These are phyloP conservation scores for Pseudonectria buxi DNA, from an alignment of 2,329 filamentous ascomycete genomes.

Conservation along the genomic window DNA sequence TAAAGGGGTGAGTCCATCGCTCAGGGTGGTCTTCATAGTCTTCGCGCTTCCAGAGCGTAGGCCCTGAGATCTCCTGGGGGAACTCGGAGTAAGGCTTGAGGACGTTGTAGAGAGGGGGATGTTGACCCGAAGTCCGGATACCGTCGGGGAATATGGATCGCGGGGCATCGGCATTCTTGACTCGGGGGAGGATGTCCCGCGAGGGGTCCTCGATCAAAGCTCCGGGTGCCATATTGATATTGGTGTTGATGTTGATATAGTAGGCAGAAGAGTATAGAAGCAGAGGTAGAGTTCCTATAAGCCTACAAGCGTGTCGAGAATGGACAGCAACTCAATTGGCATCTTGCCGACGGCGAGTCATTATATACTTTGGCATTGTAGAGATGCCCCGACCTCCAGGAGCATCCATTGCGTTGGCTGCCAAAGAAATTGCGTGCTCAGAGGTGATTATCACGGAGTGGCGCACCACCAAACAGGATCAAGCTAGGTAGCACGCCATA, in stretches of 20 bases:
- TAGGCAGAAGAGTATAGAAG: not conserved
- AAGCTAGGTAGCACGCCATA: constrained; percentile 1
- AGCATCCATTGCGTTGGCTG: constrained; percentile 5
- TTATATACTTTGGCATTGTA: too few species aligned
- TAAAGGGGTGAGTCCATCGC: constrained; percentile 69
- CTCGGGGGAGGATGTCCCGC: constrained; percentile 10
- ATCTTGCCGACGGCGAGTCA: too few species aligned
- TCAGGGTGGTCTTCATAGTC: constrained; percentile 60
- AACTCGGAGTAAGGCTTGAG: constrained; percentile 63
- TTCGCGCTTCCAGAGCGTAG: constrained; percentile 65
- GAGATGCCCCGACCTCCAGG: too few species aligned
- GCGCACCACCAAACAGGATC: constrained; percentile 6
- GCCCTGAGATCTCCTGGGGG: constrained; percentile 62
- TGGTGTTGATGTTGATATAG: not conserved
- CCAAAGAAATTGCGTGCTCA: constrained; percentile 20
- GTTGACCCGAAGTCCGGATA: constrained; percentile 59
- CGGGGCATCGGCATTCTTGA: constrained; percentile 20
- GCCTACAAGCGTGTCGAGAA: too few species aligned
- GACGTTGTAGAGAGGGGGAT: constrained; percentile 58
- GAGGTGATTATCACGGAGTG: constrained; percentile 21
- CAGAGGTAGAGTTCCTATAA: too few species aligned
- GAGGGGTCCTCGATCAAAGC: constrained; percentile 16
- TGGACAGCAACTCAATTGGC: too few species aligned
- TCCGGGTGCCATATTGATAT: constrained; percentile 20
- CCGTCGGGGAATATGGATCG: constrained; percentile 37